Conservation (phyloP, 495 filamentous ascomycete genomes). For the Ramalina intermedia region DNA sequence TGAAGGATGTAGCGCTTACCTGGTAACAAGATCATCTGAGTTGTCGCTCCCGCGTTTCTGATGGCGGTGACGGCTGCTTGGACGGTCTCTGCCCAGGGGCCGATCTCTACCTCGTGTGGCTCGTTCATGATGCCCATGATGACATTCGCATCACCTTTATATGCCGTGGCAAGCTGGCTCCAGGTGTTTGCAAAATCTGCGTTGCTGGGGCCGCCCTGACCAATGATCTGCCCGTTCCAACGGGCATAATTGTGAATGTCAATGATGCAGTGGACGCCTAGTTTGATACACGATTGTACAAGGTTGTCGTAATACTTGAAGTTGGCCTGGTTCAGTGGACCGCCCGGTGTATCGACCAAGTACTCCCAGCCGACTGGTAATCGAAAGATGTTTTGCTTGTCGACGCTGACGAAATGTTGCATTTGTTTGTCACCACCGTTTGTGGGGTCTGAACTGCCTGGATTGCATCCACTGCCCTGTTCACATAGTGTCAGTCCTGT, state of each 20-base stretch:
- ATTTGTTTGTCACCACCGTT: conserved; percentile 32
- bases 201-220: conserved; percentile 29
- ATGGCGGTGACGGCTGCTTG: conserved; percentile 45
- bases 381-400: conserved; percentile 41
- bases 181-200: conserved; percentile 42
- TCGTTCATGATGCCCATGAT: conserved; percentile 54
- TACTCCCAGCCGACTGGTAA: conserved; percentile 43
- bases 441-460: neutral
- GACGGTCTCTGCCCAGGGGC: conserved; percentile 34
- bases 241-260: conserved; percentile 47
- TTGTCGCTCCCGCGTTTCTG: conserved; percentile 38
- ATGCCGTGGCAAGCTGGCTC: conserved; percentile 41
- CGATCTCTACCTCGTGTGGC: conserved; percentile 37
- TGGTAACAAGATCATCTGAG: conserved; percentile 37
- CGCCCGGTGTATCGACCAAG: conserved; percentile 36
- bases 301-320: conserved; percentile 40
- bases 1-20: conserved; percentile 12
- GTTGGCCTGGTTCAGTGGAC: conserved; percentile 31
- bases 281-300: conserved; percentile 41
- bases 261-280: conserved; percentile 42
- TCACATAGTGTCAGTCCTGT: neutral
- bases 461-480: neutral
- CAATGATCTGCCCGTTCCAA: conserved; percentile 44
- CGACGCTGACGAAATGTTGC: conserved; percentile 37
- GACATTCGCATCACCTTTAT: conserved; percentile 30